Evolutionary conservation across 371 early-diverging fungal genomes (phyloP), one percentile per base, ranked within the genome.

Genomic region (Mortierella sp.): DNA sequence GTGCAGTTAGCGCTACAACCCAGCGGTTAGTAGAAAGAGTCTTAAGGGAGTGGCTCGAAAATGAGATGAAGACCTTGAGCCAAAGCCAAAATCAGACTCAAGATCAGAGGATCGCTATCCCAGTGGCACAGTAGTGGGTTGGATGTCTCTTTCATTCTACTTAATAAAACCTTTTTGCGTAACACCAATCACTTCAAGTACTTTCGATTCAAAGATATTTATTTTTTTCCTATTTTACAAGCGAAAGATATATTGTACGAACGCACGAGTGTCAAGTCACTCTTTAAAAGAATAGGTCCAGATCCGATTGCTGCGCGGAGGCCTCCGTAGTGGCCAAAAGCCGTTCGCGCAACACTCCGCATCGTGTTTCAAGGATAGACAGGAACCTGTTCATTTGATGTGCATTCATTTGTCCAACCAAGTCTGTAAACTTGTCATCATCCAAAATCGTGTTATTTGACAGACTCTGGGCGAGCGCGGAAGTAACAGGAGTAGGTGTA

Each of bases 371-470:
- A 15, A 87, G 78, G 71, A 85, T 84, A 38, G 73, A 82, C 59
- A 89, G 64, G 70, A 88, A 88, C 21, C 85, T 84, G 77, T 87
- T 84, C 84, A 89, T 87, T 70, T 88, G 87, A 59, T 81, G 80
- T 16, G 77, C 83, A 63, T 88, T 86, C 88, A 89, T 87, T 59
- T 86, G 84, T 32, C 79, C 77, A 59, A 87, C 80, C 48, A 86
- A 63, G 40, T 85, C 85, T 10, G 76, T 63, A 67, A 87, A 87
- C 63, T 83, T 81, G 67, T 58, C 58, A 62, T 86, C 86, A 22
- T 87, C 85, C 71, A 81, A 50, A 36, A 81, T 81, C 59, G 60
- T 3, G 28, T 76, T 81, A 52, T 63, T 72, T 11, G 82, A 72
- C 47, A 81, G 33, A 41, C 66, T 66, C 24, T 70, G 74, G 5